Evolutionary conservation across 2,329 filamentous ascomycete species (phyloP), one percentile per base, ranked within the genome.

Genomic region (Scytalidium lignicola): DNA sequence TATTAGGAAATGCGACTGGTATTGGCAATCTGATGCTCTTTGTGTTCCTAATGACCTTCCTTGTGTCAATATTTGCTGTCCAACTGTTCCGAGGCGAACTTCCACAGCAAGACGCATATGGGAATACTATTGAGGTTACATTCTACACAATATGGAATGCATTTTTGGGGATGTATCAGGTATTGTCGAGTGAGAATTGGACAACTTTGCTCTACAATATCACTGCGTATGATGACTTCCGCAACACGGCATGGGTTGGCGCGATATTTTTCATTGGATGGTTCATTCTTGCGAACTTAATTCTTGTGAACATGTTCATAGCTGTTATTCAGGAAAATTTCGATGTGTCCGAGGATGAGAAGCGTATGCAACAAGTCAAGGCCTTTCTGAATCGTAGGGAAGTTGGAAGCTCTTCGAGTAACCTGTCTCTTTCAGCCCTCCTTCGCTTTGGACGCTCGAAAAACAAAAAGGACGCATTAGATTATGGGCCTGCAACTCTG

Each of bases 321-420:
- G 93, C 93, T 75, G 93, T 99, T 71, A 99, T 99, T 57, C 93
- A 99, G 67, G 93, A 99, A 65, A 99, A 96, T 63, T 99, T 99
- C 65, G 93, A 99, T 69, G 90, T 99, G 21, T 95, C 91, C 3
- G 93, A 99, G 66, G 95, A 99, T 64, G 91, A 97, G 67, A 99
- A 99, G 70, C 90, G 95, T 18, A 71, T 97, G 53, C 90, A 97
- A 65, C 95, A 99, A 69, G 91, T 99, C 52, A 92, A 91, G 62
- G 89, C 92, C 1, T 99, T 97, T 60, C 73, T 99, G 41, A 89
- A 95, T 63, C 84, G 91, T 58, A 95, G 92, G 65, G 91, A 97
- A 60, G 74, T 96, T 26, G 88, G 85, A 20, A 80, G 72, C 29
- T 78, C 82, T 65, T 66, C 82, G 65, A 78, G 85, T 55, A 95